Conservation (phyloP, 2,329 filamentous ascomycete species). For the Plenodomus tracheiphilus region DNA sequence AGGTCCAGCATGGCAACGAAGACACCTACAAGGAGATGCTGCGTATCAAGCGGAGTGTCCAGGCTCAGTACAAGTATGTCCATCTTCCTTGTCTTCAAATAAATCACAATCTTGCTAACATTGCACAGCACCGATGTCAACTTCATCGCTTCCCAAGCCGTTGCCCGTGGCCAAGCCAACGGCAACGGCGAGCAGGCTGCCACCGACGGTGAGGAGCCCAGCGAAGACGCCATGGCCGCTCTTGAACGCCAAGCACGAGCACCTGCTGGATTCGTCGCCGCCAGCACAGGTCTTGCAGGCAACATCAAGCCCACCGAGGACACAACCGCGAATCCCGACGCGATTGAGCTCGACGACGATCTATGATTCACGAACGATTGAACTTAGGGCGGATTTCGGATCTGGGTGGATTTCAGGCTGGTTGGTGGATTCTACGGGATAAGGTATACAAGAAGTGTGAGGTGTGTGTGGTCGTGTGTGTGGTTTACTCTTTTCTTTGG, state of each 20-base stretch:
- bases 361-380: constrained; percentile 37
- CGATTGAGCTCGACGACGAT: constrained; percentile 71
- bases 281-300: constrained; percentile 73
- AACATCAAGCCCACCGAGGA: constrained; percentile 51
- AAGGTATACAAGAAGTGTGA: too few species aligned
- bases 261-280: constrained; percentile 87
- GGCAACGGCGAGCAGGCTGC: constrained; percentile 49
- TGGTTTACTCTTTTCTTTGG: too few species aligned
- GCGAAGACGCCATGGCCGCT: constrained; percentile 83
- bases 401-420: too few species aligned
- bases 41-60: constrained; percentile 93
- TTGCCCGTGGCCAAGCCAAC: constrained; percentile 75
- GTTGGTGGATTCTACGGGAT: too few species aligned
- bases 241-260: constrained; percentile 87
- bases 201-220: constrained; percentile 51
- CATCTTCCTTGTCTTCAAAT: constrained; percentile 7
- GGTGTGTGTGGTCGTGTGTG: too few species aligned
- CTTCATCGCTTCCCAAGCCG: constrained; percentile 94
- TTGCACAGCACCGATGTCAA: constrained; percentile 80
- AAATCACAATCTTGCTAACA: constrained; percentile 38
- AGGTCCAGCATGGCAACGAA: constrained; percentile 97
- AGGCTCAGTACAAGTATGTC: constrained; percentile 88
- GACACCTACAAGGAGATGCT: constrained; percentile 99
- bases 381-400: too few species aligned
- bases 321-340: constrained; percentile 74